Conservation (phyloP, 768 basidiomycete genomes). For the Collybiopsis luxurians region DNA sequence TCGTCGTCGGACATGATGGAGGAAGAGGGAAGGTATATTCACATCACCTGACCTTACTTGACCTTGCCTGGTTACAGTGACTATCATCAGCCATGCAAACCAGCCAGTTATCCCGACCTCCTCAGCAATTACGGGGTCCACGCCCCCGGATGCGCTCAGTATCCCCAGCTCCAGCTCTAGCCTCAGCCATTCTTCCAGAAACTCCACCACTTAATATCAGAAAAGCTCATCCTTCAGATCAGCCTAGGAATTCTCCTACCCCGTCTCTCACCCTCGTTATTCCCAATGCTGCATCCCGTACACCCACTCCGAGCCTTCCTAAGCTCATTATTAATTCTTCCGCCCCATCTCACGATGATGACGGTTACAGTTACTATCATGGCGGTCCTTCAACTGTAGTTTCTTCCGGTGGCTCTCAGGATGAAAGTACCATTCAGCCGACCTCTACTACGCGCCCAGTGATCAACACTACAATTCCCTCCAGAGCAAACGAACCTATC, state of each 20-base stretch:
- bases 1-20: conserved; percentile 7
- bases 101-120: conserved; percentile 14
- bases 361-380: conserved; percentile 34
- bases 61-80: background rate
- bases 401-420: conserved; percentile 25
- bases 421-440: conserved; percentile 46
- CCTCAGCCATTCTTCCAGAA: conserved; percentile 20
- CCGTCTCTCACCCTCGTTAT: conserved; percentile 25
- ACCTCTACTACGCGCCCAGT: conserved; percentile 14
- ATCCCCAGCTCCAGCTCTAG: conserved; percentile 18
- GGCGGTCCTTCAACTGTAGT: conserved; percentile 34
- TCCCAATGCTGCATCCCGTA: conserved; percentile 21
- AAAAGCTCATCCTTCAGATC: conserved; percentile 21
- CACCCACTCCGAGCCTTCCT: conserved; percentile 27
- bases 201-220: conserved; percentile 28
- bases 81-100: conserved; percentile 10
- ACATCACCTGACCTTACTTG: background rate
- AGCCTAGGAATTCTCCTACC: conserved; percentile 27
- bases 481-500: conserved; percentile 30
- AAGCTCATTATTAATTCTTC: conserved; percentile 27
- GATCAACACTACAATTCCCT: conserved; percentile 25
- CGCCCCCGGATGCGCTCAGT: conserved; percentile 8
- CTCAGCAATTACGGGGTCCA: conserved; percentile 25
- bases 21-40: conserved; percentile 6
- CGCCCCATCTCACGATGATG: conserved; percentile 14